phyloP scores from a whole-genome alignment of 257 asterid species.

The Solanum rostratum region DNA sequence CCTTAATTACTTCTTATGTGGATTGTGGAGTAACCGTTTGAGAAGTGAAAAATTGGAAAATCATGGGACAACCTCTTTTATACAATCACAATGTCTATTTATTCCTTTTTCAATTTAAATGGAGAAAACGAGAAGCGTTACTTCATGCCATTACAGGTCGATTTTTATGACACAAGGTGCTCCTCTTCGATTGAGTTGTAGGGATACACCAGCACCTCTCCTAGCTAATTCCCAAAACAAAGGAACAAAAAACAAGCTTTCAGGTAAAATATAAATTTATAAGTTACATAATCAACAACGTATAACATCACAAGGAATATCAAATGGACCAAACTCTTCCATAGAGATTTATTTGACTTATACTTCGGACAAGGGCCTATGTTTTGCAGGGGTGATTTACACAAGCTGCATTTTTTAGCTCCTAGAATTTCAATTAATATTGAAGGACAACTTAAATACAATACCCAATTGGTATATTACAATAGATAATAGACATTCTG shows the following conservation, averaged over 20 bases:
- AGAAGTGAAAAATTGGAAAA: not conserved
- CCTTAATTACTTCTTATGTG: no score
- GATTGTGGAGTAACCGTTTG: no score
- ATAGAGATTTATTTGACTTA: not conserved
- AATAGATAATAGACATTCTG: not conserved
- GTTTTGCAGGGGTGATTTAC: not conserved
- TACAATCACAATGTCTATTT: not conserved
- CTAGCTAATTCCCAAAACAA: no score
- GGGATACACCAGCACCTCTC: no score
- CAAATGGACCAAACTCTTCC: not conserved
- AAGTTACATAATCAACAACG: not conserved
- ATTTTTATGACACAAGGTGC: not conserved
- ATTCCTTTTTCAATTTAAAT: no score
- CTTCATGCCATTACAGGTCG: not conserved
- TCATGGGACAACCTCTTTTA: not conserved
- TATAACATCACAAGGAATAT: not conserved
- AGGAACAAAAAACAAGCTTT: not conserved
- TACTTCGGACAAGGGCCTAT: not conserved
- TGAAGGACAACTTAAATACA: not conserved
- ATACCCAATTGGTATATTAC: slow-evolving; percentile 5
- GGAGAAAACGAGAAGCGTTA: no score
- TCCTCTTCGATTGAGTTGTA: not conserved
- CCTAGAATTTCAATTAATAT: not conserved
- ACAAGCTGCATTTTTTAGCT: not conserved
- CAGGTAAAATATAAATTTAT: not conserved